Evolutionary conservation across 352 stramenopile genomes (phyloP).

Genomic region (Phytophthora pini): DNA sequence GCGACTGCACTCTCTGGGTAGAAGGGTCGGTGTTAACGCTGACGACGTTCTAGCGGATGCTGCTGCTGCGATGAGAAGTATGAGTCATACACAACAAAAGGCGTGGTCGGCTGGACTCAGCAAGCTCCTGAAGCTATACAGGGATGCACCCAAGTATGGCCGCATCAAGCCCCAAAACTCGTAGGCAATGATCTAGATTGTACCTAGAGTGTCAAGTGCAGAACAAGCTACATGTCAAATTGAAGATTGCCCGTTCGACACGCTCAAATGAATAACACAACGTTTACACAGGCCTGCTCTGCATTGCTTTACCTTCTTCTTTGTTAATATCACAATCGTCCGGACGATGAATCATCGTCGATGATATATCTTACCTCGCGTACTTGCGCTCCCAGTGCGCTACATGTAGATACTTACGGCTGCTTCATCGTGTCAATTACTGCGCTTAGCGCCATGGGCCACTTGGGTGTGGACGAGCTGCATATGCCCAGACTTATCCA

Average conservation of each 20-base stretch:
- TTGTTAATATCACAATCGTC: too few relatives aligned
- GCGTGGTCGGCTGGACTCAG: background rate
- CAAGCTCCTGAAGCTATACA: background rate
- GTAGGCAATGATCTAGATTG: too few relatives aligned
- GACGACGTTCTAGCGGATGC: too few relatives aligned
- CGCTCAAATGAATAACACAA: background rate
- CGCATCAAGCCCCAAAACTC: too few relatives aligned
- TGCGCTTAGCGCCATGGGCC: slow-evolving; percentile 81
- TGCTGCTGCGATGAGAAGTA: too few relatives aligned
- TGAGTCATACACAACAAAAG: background rate
- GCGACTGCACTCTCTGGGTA: background rate
- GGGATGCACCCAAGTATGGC: background rate
- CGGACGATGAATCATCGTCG: slow-evolving; percentile 7
- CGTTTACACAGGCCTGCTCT: background rate
- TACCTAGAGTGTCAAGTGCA: background rate
- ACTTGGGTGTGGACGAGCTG: slow-evolving; percentile 79
- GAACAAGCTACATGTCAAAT: background rate
- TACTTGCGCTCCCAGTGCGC: slow-evolving; percentile 57
- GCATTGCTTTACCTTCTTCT: too few relatives aligned
- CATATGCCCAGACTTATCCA: slow-evolving; percentile 82
- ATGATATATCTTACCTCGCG: slow-evolving; percentile 8
- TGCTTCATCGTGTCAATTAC: slow-evolving; percentile 84
- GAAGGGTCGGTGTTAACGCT: background rate
- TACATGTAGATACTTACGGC: slow-evolving; percentile 61
- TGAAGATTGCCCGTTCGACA: background rate